Percentiles rank a stretch among this genome's conserved stretches.
Conservation (phyloP, 1,139 yeast genomes). For the Diutina neorugosa region DNA sequence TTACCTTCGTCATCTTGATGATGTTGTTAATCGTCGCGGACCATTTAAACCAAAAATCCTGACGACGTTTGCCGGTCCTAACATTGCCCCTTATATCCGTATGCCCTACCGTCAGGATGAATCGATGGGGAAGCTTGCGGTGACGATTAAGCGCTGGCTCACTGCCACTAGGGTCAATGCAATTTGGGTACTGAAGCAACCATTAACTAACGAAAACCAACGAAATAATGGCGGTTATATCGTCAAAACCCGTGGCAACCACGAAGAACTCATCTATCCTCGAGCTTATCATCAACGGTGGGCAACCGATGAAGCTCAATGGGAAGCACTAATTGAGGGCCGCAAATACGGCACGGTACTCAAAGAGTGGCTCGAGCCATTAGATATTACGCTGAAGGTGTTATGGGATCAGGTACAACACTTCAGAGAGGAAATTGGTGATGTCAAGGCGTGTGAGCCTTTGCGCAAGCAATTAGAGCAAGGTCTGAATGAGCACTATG, state of each 20-base stretch:
- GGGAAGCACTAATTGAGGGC: constrained; percentile 19
- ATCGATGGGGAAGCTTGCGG: constrained; percentile 14
- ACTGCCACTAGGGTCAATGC: constrained; percentile 12
- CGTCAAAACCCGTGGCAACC: constrained; percentile 19
- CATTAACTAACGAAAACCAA: constrained; percentile 6
- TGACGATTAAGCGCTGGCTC: constrained; percentile 22
- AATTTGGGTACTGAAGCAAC: constrained; percentile 16
- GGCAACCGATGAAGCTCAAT: constrained; percentile 20
- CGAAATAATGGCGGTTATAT: constrained; percentile 18
- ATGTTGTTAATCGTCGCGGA: constrained; percentile 21
- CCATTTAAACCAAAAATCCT: constrained; percentile 24
- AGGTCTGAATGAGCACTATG: constrained; percentile 16
- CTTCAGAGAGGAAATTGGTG: constrained; percentile 8
- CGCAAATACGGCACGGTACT: background rate
- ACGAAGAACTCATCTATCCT: constrained; percentile 20
- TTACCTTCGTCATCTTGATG: constrained; percentile 12
- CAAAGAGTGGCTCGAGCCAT: constrained; percentile 15
- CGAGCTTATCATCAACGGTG: constrained; percentile 16
- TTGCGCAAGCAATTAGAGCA: constrained; percentile 14
- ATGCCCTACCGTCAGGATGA: constrained; percentile 15
- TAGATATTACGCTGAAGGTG: constrained; percentile 12
- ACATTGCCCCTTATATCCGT: constrained; percentile 18
- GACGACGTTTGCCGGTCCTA: constrained; percentile 21
- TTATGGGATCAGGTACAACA: constrained; percentile 10
- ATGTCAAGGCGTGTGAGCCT: constrained; percentile 6